These are phyloP conservation scores for Colletotrichum sp. DNA, from an alignment of 2,329 filamentous ascomycete genomes.

Conservation along the genomic window DNA sequence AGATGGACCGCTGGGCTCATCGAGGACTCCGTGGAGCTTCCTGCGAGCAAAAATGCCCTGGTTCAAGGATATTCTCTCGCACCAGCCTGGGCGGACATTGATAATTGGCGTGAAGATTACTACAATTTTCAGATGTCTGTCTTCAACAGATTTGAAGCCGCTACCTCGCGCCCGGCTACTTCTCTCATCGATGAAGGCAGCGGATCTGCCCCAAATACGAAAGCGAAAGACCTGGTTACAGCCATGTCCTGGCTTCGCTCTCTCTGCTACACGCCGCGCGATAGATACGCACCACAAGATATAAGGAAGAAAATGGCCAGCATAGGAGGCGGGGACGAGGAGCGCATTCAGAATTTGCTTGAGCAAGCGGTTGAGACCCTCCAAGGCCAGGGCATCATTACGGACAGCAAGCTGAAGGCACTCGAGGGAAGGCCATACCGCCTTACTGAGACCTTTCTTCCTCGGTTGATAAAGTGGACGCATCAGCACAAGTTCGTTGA, in stretches of 20 bases:
- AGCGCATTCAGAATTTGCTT: constrained; percentile 44
- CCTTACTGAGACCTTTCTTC: constrained; percentile 64
- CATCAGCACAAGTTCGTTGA: constrained; percentile 60
- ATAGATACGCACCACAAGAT: constrained; percentile 51
- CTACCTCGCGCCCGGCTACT: constrained; percentile 52
- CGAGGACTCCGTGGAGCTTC: constrained; percentile 51
- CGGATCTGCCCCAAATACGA: neutral
- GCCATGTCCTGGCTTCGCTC: constrained; percentile 66
- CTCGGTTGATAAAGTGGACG: constrained; percentile 61
- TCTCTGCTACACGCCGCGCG: constrained; percentile 58
- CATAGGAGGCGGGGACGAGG: constrained; percentile 45
- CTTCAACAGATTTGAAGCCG: constrained; percentile 61
- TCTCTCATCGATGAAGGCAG: constrained; percentile 30
- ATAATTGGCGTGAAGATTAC: constrained; percentile 63
- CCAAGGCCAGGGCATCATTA: constrained; percentile 58
- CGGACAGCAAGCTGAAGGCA: constrained; percentile 63
- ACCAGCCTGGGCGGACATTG: constrained; percentile 32
- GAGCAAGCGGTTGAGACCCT: constrained; percentile 54
- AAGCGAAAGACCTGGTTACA: constrained; percentile 39
- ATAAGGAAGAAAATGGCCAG: constrained; percentile 58
- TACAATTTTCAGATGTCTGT: constrained; percentile 59
- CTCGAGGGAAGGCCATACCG: constrained; percentile 67
- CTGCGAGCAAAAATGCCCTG: constrained; percentile 49
- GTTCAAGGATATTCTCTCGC: constrained; percentile 46
- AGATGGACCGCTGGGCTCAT: constrained; percentile 59